These are phyloP conservation scores for Botrytis fragariae DNA, from an alignment of 2,329 filamentous ascomycete species.

Conservation along the genomic window DNA sequence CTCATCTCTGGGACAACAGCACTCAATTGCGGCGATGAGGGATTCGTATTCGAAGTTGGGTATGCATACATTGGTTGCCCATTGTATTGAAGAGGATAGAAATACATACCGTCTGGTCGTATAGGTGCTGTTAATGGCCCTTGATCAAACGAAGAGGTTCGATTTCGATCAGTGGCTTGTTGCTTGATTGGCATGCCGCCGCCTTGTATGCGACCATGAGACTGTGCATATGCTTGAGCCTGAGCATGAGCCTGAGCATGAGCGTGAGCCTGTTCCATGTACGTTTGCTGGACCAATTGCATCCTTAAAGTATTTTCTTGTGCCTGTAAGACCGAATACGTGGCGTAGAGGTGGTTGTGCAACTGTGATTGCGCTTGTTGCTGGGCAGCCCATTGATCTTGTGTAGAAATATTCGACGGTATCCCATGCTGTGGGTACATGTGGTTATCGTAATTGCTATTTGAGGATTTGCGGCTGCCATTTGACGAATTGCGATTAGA, in stretches of 20 bases:
- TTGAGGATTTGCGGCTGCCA: constrained; percentile 37
- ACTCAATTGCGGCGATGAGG: constrained; percentile 53
- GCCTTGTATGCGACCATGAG: constrained; percentile 38
- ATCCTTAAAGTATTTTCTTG: constrained; percentile 48
- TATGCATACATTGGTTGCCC: constrained; percentile 48
- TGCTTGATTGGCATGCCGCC: constrained; percentile 38
- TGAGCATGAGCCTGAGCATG: constrained; percentile 43
- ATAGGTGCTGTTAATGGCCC: constrained; percentile 58
- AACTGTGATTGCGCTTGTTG: constrained; percentile 38
- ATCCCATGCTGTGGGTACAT: constrained; percentile 29
- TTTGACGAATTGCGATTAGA: constrained; percentile 35
- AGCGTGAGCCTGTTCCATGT: constrained; percentile 42
- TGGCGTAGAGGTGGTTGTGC: constrained; percentile 40
- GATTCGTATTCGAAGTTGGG: constrained; percentile 52
- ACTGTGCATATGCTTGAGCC: constrained; percentile 43
- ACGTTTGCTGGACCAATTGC: constrained; percentile 48
- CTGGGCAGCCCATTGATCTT: constrained; percentile 38
- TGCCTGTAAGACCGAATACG: constrained; percentile 42
- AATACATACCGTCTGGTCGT: constrained; percentile 53
- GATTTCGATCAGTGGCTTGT: constrained; percentile 49
- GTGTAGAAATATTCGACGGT: constrained; percentile 30
- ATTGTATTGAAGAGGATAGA: constrained; percentile 47
- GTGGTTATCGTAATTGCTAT: constrained; percentile 35
- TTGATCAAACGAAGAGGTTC: constrained; percentile 63
- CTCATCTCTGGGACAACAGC: constrained; percentile 51